Evolutionary conservation across 371 early-diverging fungal species (phyloP).

Genomic region (Mucor lusitanicus): DNA sequence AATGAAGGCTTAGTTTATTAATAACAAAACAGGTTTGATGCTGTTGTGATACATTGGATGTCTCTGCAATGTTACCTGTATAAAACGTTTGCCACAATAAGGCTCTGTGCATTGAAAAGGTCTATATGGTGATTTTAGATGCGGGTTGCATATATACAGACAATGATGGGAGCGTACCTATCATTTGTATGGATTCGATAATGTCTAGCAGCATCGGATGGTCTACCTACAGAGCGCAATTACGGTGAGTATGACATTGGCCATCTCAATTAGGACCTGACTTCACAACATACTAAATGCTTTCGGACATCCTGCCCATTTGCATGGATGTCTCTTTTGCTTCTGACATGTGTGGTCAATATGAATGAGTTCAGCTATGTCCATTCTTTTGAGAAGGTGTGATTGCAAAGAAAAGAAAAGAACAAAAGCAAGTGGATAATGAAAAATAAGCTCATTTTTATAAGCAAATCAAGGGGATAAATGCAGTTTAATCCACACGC

Average conservation of each 20-base stretch:
- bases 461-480: neutral
- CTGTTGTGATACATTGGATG: neutral
- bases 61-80: conserved; percentile 47
- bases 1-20: conserved; percentile 3
- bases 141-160: neutral
- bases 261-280: neutral
- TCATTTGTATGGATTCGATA: conserved; percentile 79
- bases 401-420: neutral
- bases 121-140: conserved; percentile 20
- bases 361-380: conserved; percentile 13
- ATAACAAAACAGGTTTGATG: conserved; percentile 6
- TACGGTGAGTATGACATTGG: neutral
- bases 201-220: conserved; percentile 79
- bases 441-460: conserved; percentile 1
- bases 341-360: neutral
- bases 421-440: neutral
- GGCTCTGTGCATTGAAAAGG: conserved; percentile 67
- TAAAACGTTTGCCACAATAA: conserved; percentile 75
- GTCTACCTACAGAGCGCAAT: conserved; percentile 30
- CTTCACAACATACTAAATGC: conserved; percentile 10
- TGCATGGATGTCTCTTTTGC: conserved; percentile 8
- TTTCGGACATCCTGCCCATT: conserved; percentile 13
- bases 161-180: conserved; percentile 17
- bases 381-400: neutral
- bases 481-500: neutral